Base-by-base conservation (phyloP, 1,139 yeast genomes). In the Lodderomyces elongisporus region DNA sequence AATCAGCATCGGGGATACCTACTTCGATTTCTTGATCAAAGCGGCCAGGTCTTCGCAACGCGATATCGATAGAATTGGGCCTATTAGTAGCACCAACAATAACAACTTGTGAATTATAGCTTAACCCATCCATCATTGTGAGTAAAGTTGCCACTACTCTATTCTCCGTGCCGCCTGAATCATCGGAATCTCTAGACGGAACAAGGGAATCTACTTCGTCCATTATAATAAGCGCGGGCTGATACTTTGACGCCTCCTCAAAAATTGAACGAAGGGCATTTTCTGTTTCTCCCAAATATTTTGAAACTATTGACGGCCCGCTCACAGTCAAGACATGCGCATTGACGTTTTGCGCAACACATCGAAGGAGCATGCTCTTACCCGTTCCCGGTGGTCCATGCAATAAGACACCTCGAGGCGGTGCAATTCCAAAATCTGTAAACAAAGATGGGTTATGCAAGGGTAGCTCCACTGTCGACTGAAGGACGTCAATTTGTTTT, bases 361-460 rank as follows among this genome's bases (percentile, higher is more conserved):
- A 84, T 36, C 85, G 70, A 29, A 93, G 63, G 12, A 91, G 67
- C 87, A 89, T 77, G 1, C 97, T 85, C 54, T 91, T 91, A 35
- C 99, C 99, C 0, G 97, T 89, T 1, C 99, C 99, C 2, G 97
- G 94, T 2, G 97, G 95, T 0, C 99, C 99, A 59, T 89, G 94
- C 4, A 91, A 62, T 22, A 91, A 60, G 12, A 93, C 70, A 3
- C 98, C 98, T 37, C 96, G 68, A 2, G 97, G 96, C 8, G 96
- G 93, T 7, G 80, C 70, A 29, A 89, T 83, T n/a, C 91, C 89
- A 62, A 89, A 93, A 36, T 85, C 79, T 6, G 80, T 68, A 48
- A 88, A 91, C 24, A 87, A 60, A 3, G 74, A 70, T 0, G 96
- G 95, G 36, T 77, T 77, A 42, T 81, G 77, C 25, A 91, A 65